Evolutionary conservation across 1,284 basidiomycete species (phyloP).

Genomic region (Xerocomus nothofagi): DNA sequence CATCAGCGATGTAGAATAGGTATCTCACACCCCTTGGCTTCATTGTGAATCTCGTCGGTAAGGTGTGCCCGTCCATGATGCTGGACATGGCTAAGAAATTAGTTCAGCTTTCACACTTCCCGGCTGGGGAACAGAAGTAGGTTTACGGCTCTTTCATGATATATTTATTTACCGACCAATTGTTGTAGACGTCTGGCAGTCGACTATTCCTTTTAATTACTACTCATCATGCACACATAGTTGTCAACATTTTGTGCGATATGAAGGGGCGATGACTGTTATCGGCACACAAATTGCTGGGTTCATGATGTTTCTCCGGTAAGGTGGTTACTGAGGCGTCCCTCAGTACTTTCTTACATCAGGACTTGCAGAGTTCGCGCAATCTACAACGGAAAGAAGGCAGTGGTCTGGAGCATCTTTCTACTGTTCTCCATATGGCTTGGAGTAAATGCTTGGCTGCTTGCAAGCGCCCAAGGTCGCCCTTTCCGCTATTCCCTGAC

Average conservation of each 20-base stretch:
- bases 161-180: background rate
- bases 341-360: background rate
- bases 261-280: slow-evolving; percentile 47
- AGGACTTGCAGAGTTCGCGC: slow-evolving; percentile 12
- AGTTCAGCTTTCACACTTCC: slow-evolving; percentile 39
- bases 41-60: slow-evolving; percentile 44
- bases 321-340: background rate
- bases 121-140: slow-evolving; percentile 36
- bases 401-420: slow-evolving; percentile 25
- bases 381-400: slow-evolving; percentile 19
- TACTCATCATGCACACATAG: slow-evolving; percentile 8
- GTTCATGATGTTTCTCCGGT: slow-evolving; percentile 51
- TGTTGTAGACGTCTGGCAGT: slow-evolving; percentile 15
- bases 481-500: background rate
- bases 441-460: slow-evolving; percentile 41
- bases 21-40: slow-evolving; percentile 47
- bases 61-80: background rate
- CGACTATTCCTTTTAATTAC: background rate
- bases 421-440: slow-evolving; percentile 35
- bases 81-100: background rate
- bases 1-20: slow-evolving; percentile 34
- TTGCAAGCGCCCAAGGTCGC: slow-evolving; percentile 31
- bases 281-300: slow-evolving; percentile 43
- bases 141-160: slow-evolving; percentile 9
- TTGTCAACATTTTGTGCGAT: slow-evolving; percentile 30